Evolutionary conservation across 2,329 filamentous ascomycete species (phyloP), one percentile per base, ranked within the genome.

Genomic region (Aspergillus viridinutans): DNA sequence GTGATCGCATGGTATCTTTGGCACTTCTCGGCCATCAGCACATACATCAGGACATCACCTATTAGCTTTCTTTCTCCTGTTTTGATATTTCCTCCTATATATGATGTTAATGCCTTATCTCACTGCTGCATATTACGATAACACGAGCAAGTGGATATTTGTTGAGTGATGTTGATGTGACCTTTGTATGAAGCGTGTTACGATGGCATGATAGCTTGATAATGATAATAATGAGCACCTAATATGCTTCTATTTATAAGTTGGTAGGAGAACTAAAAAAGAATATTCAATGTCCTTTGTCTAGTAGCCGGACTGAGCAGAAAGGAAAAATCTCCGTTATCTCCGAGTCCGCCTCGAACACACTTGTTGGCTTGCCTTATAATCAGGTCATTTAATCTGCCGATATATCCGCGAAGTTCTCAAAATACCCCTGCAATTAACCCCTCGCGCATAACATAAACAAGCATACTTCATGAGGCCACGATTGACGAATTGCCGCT

Each of bases 301-400:
- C 3, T 29, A 35, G 14, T 6, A 35, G 12, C 32, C 32, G 12
- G 12, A 6, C 32, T 35, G 32, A 35, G 12, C 12, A 26, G 9
- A 12, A n/a, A 57, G 50, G 7, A 14, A 42, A 49, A 54, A 54
- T 53, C 43, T n/a, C 52, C 50, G 43, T 56, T 64, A 64, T 63
- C 61, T 63, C 62, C 62, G 62, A 53, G 7, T 55, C 56, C 29
- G 53, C 47, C 54, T 61, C 59, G 61, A 59, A 56, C 47, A 47
- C 43, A 47, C 32, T 35, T 35, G 29, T 32, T 17, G 32, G 32
- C 14, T 35, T 35, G 32, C 32, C 32, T 14, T 4, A 47, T 25
- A 23, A 25, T 21, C 21, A 26, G 20, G 43, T 47, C 20, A 26
- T 20, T 45, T 47, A 26, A 47, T 26, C 21, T 26, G 5, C 32